These are phyloP conservation scores for Penicillium waksmanii DNA, from an alignment of 495 filamentous ascomycete genomes.

Conservation along the genomic window DNA sequence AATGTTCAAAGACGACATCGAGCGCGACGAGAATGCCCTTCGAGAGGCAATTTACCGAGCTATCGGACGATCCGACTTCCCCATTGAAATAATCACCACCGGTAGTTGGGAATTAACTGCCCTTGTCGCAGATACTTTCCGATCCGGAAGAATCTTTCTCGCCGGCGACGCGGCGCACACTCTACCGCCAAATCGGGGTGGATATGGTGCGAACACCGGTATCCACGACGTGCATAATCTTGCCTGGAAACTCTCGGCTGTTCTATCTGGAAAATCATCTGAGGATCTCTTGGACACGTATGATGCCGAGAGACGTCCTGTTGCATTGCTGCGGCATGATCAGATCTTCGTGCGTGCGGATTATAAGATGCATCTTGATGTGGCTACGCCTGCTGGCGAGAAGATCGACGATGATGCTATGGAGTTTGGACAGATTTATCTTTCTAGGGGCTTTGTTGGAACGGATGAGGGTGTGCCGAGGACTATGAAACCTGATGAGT, in stretches of 20 bases:
- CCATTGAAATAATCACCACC: constrained; percentile 33
- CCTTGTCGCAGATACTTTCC: constrained; percentile 32
- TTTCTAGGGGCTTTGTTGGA: constrained; percentile 20
- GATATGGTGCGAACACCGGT: constrained; percentile 53
- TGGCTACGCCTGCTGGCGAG: constrained; percentile 10
- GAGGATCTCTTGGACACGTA: constrained; percentile 52
- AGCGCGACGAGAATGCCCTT: constrained; percentile 26
- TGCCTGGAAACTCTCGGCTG: constrained; percentile 51
- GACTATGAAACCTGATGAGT: constrained; percentile 32
- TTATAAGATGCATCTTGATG: constrained; percentile 27
- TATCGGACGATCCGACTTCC: constrained; percentile 24
- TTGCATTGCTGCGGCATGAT: constrained; percentile 38
- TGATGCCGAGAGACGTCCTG: constrained; percentile 53
- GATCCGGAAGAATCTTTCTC: constrained; percentile 44
- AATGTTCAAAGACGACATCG: constrained; percentile 32
- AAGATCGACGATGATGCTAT: constrained; percentile 34
- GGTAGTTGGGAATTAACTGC: constrained; percentile 34
- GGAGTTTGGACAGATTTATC: constrained; percentile 32
- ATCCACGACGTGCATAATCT: constrained; percentile 53
- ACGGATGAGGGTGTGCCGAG: constrained; percentile 16
- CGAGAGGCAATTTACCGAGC: constrained; percentile 22
- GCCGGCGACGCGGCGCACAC: constrained; percentile 57
- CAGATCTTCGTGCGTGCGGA: constrained; percentile 35
- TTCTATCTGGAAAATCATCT: constrained; percentile 43
- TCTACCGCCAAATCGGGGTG: constrained; percentile 50